These are phyloP conservation scores for Prunus padus DNA, from an alignment of 306 rosid species.

Conservation along the genomic window DNA sequence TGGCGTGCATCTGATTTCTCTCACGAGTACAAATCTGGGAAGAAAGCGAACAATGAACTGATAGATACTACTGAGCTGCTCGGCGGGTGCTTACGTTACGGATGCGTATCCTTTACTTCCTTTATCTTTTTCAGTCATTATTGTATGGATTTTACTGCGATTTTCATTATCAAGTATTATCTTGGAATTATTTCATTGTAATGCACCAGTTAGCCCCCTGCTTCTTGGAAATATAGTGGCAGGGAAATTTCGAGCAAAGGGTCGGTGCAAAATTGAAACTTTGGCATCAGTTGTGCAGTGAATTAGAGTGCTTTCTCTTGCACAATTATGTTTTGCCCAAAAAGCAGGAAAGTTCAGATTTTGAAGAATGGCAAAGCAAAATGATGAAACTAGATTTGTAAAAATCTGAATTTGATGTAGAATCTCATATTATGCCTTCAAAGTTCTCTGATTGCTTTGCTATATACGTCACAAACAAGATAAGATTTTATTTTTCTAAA, in stretches of 20 bases:
- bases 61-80: neutral
- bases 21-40: neutral
- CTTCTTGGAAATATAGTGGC: slow-evolving; percentile 27
- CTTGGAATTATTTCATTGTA: neutral
- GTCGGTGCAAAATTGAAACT: slow-evolving; percentile 42
- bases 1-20: neutral
- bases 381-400: slow-evolving; percentile 20
- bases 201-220: slow-evolving; percentile 55
- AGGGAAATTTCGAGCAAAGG: slow-evolving; percentile 46
- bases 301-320: slow-evolving; percentile 1
- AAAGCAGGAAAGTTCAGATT: neutral
- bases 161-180: neutral
- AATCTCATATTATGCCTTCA: slow-evolving; percentile 39
- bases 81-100: neutral
- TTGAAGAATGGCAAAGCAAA: slow-evolving; percentile 23
- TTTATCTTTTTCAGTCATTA: no score
- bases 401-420: slow-evolving; percentile 37
- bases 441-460: slow-evolving; percentile 58
- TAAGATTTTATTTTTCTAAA: neutral
- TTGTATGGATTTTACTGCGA: neutral
- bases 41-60: neutral
- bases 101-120: neutral
- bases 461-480: neutral
- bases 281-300: slow-evolving; percentile 30
- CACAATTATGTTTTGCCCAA: slow-evolving; percentile 18